A percentile compares a stretch with the other conserved stretches of the same genome.
Evolutionary conservation across 306 rosid genomes (phyloP).

Genomic region (Acacia crassicarpa): DNA sequence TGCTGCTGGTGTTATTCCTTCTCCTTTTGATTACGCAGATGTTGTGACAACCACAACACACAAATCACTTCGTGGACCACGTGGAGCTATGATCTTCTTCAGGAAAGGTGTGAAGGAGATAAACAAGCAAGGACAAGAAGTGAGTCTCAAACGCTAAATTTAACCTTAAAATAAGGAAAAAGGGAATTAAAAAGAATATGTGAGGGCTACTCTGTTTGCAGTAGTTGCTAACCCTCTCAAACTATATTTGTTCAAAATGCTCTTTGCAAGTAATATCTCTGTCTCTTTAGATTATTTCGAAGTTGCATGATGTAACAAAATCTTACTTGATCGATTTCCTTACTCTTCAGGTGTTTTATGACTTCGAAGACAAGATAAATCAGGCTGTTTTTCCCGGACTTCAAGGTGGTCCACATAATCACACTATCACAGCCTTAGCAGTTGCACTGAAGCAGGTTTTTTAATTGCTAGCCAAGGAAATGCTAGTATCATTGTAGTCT

Average conservation of each 20-base stretch:
- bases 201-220: background rate
- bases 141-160: slow-evolving; percentile 44
- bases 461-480: slow-evolving; percentile 27
- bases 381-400: slow-evolving; percentile 97
- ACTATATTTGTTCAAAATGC: background rate
- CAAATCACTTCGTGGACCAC: slow-evolving; percentile 97
- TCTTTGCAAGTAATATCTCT: slow-evolving; percentile 9
- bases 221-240: background rate
- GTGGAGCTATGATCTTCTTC: slow-evolving; percentile 96
- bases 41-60: slow-evolving; percentile 93
- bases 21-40: slow-evolving; percentile 98
- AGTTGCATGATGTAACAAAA: slow-evolving; percentile 22
- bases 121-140: slow-evolving; percentile 94
- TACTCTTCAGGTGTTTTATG: slow-evolving; percentile 64
- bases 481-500: slow-evolving; percentile 2
- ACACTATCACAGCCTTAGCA: slow-evolving; percentile 82
- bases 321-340: slow-evolving; percentile 26
- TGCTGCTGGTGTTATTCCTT: slow-evolving; percentile 97
- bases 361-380: slow-evolving; percentile 80
- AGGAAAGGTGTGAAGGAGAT: slow-evolving; percentile 86
- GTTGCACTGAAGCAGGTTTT: slow-evolving; percentile 92
- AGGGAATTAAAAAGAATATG: slow-evolving; percentile 1
- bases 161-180: background rate
- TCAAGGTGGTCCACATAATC: slow-evolving; percentile 98
- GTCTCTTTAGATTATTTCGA: slow-evolving; percentile 33